These are phyloP conservation scores for Colletotrichum orchidophilum DNA, from an alignment of 2,329 filamentous ascomycete genomes.

Conservation along the genomic window DNA sequence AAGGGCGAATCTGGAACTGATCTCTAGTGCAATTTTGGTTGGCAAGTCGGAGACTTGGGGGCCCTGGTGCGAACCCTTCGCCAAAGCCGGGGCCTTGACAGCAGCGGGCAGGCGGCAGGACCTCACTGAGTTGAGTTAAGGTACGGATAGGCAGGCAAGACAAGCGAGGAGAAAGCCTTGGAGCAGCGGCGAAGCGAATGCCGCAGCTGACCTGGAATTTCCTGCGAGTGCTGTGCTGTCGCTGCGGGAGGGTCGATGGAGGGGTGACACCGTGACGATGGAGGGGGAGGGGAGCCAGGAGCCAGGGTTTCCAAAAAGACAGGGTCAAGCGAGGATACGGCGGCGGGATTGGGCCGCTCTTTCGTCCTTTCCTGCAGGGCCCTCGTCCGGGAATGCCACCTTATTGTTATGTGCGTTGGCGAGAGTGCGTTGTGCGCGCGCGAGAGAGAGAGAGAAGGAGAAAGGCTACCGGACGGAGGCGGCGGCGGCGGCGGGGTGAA, in stretches of 20 bases:
- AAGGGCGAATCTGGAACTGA: slow-evolving; percentile 28
- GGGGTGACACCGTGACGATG: slow-evolving; percentile 22
- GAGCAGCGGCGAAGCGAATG: not conserved
- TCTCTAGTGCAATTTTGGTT: slow-evolving; percentile 20
- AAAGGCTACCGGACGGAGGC: not conserved
- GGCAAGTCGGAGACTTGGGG: not conserved
- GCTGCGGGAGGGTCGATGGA: slow-evolving; percentile 20
- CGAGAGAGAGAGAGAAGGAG: not conserved
- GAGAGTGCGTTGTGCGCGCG: not conserved
- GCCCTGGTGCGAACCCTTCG: not conserved
- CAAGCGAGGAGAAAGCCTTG: not conserved
- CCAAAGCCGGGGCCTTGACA: not conserved
- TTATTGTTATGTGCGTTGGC: not conserved
- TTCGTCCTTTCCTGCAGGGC: slow-evolving; percentile 23
- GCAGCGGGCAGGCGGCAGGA: not conserved
- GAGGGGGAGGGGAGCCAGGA: slow-evolving; percentile 7
- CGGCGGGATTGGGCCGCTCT: slow-evolving; percentile 19
- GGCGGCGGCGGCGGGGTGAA: not conserved
- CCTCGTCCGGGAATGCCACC: slow-evolving; percentile 8
- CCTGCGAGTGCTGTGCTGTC: not conserved
- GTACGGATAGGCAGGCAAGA: not conserved
- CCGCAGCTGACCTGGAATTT: not conserved
- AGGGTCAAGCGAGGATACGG: slow-evolving; percentile 26
- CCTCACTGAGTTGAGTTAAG: not conserved
- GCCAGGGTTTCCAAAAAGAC: slow-evolving; percentile 13